These are phyloP conservation scores for Apiospora marii DNA, from an alignment of 2,329 filamentous ascomycete species.

Conservation along the genomic window DNA sequence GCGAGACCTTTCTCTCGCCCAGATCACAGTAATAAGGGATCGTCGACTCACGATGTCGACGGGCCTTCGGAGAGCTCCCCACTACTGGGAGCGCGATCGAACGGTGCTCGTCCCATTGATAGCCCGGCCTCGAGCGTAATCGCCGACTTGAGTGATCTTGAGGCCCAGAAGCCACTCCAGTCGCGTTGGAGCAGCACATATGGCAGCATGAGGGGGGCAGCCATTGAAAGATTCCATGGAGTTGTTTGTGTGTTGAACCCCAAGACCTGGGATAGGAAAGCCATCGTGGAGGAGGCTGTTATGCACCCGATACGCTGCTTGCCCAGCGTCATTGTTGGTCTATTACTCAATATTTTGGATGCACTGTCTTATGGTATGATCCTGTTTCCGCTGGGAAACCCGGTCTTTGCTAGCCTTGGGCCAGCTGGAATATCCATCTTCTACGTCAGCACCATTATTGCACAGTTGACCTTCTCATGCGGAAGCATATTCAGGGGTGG, in stretches of 20 bases:
- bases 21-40: constrained; percentile 4
- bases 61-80: constrained; percentile 54
- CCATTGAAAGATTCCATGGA: constrained; percentile 33
- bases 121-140: constrained; percentile 35
- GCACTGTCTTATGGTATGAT: constrained; percentile 97
- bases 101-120: constrained; percentile 39
- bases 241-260: constrained; percentile 60
- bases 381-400: constrained; percentile 87
- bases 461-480: constrained; percentile 87
- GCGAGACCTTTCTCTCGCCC: background rate
- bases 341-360: constrained; percentile 92
- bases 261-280: constrained; percentile 74
- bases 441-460: constrained; percentile 96
- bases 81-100: constrained; percentile 49
- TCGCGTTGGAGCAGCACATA: constrained; percentile 27
- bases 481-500: constrained; percentile 90
- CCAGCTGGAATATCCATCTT: constrained; percentile 98
- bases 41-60: constrained; percentile 14
- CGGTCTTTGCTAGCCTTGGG: constrained; percentile 84
- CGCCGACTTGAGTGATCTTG: constrained; percentile 52
- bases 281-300: constrained; percentile 70
- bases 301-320: constrained; percentile 74
- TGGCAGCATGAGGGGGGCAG: constrained; percentile 38
- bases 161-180: constrained; percentile 55
- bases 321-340: constrained; percentile 86